These are phyloP conservation scores for Ceratobasidium sp. DNA, from an alignment of 1,284 basidiomycete species.

Conservation along the genomic window DNA sequence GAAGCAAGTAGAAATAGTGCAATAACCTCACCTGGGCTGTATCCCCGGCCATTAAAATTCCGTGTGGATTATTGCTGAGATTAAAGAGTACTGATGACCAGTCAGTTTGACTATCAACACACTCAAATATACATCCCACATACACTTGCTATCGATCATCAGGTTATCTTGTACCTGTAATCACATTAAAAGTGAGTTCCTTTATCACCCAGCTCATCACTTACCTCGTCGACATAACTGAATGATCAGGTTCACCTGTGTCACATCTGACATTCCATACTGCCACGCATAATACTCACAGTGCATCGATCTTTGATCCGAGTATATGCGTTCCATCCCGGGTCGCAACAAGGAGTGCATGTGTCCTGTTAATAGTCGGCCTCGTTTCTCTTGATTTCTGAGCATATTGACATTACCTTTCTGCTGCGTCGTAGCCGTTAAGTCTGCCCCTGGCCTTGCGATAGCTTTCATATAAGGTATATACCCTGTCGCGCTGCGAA, in stretches of 20 bases:
- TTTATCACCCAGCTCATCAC: neutral
- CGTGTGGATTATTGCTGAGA: constrained; percentile 66
- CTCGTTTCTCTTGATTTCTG: constrained; percentile 10
- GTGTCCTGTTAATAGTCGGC: constrained; percentile 22
- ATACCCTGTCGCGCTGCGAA: constrained; percentile 57
- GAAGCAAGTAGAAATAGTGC: too few relatives aligned
- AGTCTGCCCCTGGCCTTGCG: constrained; percentile 55
- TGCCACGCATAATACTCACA: constrained; percentile 47
- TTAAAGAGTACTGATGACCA: constrained; percentile 60
- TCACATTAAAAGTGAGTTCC: neutral
- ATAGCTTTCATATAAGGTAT: constrained; percentile 64
- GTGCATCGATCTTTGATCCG: constrained; percentile 20
- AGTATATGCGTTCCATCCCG: neutral
- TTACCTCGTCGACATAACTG: constrained; percentile 72
- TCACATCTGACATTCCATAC: neutral
- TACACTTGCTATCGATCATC: constrained; percentile 67
- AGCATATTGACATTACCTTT: constrained; percentile 57
- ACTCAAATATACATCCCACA: constrained; percentile 43
- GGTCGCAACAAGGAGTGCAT: constrained; percentile 22
- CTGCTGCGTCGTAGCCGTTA: constrained; percentile 65
- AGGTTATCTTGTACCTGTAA: constrained; percentile 63
- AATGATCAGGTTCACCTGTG: constrained; percentile 53
- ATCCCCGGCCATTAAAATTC: constrained; percentile 78
- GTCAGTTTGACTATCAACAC: neutral
- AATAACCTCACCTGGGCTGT: constrained; percentile 58